A percentile compares a stretch with the other conserved stretches of the same genome.
Evolutionary conservation across 148 eudicot genomes (phyloP).

Genomic region (Heliosperma pusillum): DNA sequence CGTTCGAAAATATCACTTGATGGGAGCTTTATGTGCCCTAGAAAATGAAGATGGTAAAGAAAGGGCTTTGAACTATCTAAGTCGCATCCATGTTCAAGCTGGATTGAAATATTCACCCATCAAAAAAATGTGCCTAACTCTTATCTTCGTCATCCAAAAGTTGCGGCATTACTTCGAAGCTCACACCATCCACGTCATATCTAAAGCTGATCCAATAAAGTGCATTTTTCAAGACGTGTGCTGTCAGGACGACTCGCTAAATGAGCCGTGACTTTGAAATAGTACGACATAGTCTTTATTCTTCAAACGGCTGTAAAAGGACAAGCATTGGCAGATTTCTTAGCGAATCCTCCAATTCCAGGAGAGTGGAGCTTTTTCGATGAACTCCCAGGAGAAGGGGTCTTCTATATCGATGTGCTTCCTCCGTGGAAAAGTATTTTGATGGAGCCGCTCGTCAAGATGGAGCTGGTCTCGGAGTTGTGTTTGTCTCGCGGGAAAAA

Average conservation of each 20-base stretch:
- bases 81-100: no score
- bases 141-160: no score
- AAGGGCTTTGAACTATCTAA: no score
- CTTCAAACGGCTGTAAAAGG: neutral
- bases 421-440: neutral
- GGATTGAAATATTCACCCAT: no score
- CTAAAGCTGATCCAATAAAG: no score
- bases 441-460: neutral
- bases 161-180: no score
- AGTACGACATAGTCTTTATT: neutral
- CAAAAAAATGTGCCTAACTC: no score
- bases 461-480: no score
- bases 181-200: no score
- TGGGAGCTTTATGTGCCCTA: no score
- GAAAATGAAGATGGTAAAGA: no score
- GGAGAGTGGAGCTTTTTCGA: neutral
- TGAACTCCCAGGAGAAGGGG: neutral
- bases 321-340: neutral
- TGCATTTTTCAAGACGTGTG: neutral
- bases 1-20: neutral
- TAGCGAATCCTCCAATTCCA: neutral
- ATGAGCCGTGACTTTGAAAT: neutral
- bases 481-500: neutral
- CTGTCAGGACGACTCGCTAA: neutral
- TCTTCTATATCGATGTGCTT: neutral